Conservation (phyloP, 768 basidiomycete species). For the Pleurotus sapidus region DNA sequence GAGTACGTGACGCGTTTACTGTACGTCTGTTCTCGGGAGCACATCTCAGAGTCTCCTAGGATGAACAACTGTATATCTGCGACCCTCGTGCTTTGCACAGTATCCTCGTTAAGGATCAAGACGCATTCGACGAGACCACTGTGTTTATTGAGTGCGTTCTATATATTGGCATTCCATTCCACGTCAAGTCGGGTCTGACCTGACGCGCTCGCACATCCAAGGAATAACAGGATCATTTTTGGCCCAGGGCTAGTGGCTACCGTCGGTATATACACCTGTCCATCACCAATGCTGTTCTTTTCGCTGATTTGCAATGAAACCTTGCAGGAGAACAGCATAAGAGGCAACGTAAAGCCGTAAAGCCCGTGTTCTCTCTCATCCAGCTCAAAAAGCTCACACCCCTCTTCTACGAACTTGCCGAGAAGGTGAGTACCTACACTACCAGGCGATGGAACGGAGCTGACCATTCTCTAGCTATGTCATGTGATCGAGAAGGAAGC, state of each 20-base stretch:
- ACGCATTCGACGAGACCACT: conserved; percentile 43
- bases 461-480: conserved; percentile 18
- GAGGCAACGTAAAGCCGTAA: conserved; percentile 46
- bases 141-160: conserved; percentile 40
- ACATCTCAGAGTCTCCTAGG: conserved; percentile 22
- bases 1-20: conserved; percentile 24
- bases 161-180: not conserved
- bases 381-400: conserved; percentile 44
- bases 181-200: not conserved
- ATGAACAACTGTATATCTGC: conserved; percentile 46
- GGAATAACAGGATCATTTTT: conserved; percentile 43
- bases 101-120: conserved; percentile 46
- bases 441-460: no score
- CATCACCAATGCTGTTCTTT: not conserved
- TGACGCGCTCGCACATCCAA: conserved; percentile 14
- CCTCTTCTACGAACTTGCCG: conserved; percentile 39
- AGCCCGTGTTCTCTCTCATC: conserved; percentile 42
- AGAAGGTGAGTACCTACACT: conserved; percentile 30
- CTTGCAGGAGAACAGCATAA: conserved; percentile 38
- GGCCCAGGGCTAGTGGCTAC: conserved; percentile 45
- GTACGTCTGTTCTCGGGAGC: not conserved
- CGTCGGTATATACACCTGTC: conserved; percentile 20
- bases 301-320: not conserved
- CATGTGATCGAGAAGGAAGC: conserved; percentile 22
- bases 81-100: conserved; percentile 48